phyloP scores from a whole-genome alignment of 495 filamentous ascomycete genomes.

The Endocarpon pusillum region DNA sequence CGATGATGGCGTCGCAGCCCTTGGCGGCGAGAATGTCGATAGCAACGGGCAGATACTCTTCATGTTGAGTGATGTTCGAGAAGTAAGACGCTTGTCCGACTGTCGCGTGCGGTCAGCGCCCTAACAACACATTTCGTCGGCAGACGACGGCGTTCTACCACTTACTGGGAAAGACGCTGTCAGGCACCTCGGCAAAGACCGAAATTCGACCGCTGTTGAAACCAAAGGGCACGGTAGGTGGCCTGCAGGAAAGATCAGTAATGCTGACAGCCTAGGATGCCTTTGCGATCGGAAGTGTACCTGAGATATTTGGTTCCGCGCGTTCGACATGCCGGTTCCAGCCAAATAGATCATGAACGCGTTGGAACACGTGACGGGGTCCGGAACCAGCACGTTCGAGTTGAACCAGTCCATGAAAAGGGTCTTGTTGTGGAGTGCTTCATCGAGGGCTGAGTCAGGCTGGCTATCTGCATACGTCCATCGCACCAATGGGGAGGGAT shows the following conservation, averaged over 20 bases:
- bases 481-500: conserved; percentile 34
- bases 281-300: too few relatives aligned
- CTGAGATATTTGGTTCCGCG: too few relatives aligned
- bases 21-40: conserved; percentile 41
- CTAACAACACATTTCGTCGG: conserved; percentile 1
- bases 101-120: neutral
- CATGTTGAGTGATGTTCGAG: conserved; percentile 33
- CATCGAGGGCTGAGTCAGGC: conserved; percentile 18
- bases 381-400: conserved; percentile 23
- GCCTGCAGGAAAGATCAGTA: conserved; percentile 9
- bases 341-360: conserved; percentile 23
- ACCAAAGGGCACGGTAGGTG: conserved; percentile 19
- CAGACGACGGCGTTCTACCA: conserved; percentile 7
- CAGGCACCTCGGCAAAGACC: conserved; percentile 32
- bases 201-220: conserved; percentile 28
- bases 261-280: too few relatives aligned
- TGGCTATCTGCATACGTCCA: conserved; percentile 37
- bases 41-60: conserved; percentile 40
- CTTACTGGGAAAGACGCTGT: conserved; percentile 42
- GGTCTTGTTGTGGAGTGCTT: conserved; percentile 27
- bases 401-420: conserved; percentile 38
- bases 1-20: conserved; percentile 45
- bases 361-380: conserved; percentile 23
- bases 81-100: conserved; percentile 35
- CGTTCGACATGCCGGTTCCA: too few relatives aligned